Evolutionary conservation across 2,329 filamentous ascomycete species (phyloP).

Genomic region (Stagonosporopsis rhizophila): DNA sequence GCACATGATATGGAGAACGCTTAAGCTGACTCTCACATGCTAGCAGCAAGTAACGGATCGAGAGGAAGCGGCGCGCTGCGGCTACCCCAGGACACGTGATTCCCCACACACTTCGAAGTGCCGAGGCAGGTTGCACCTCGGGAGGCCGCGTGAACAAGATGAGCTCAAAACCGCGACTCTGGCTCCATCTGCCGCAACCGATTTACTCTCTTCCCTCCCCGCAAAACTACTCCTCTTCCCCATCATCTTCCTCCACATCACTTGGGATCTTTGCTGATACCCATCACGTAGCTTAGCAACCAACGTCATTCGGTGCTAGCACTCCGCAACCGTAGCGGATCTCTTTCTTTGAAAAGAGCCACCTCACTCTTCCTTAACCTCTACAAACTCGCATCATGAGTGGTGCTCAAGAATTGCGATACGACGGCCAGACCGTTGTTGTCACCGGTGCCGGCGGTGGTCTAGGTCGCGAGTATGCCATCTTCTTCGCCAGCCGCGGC

Average conservation of each 20-base stretch:
- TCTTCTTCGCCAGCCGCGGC: slow-evolving; percentile 90
- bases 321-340: slow-evolving; percentile 2
- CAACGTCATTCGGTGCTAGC: slow-evolving; percentile 11
- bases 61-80: neutral
- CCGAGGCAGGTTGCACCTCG: slow-evolving; percentile 20
- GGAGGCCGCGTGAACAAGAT: slow-evolving; percentile 15
- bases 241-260: neutral
- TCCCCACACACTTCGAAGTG: slow-evolving; percentile 14
- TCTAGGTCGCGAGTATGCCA: slow-evolving; percentile 80
- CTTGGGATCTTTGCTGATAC: slow-evolving; percentile 19
- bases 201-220: slow-evolving; percentile 6
- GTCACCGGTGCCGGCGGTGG: slow-evolving; percentile 87
- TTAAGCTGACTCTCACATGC: slow-evolving; percentile 13
- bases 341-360: slow-evolving; percentile 1
- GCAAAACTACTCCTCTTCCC: neutral
- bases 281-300: slow-evolving; percentile 7
- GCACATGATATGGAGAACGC: neutral
- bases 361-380: neutral
- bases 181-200: slow-evolving; percentile 10
- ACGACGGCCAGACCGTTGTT: slow-evolving; percentile 87
- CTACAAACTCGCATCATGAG: slow-evolving; percentile 36
- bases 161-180: slow-evolving; percentile 20
- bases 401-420: slow-evolving; percentile 66
- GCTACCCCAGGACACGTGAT: slow-evolving; percentile 16
- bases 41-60: slow-evolving; percentile 8